Base-by-base conservation (phyloP, 2,329 filamentous ascomycete genomes). In the Celoporthe dispersa region DNA sequence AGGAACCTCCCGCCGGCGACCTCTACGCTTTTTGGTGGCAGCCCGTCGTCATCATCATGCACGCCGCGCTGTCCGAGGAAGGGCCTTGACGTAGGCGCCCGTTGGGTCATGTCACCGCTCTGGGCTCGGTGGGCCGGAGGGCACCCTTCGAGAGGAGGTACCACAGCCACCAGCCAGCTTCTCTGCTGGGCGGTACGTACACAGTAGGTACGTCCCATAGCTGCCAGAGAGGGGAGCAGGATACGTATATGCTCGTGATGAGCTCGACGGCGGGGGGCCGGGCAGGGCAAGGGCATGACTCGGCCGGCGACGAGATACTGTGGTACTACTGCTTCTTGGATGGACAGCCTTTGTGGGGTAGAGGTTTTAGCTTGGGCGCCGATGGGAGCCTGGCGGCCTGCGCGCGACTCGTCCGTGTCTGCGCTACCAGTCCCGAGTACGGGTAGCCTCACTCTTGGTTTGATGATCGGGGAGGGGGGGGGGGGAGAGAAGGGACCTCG, bases 221-320 rank as follows among this genome's bases (percentile, higher is more conserved):
- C n/a, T n/a, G n/a, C n/a, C n/a, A n/a, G n/a, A n/a, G n/a, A n/a
- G n/a, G n/a, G n/a, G n/a, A n/a, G n/a, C n/a, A n/a, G n/a, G n/a
- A n/a, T n/a, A n/a, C n/a, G n/a, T n/a, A n/a, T n/a, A 61, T 3
- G 39, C 28, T n/a, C 44, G 31, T 33, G 44, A 65, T 31, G 44
- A 53, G 28, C 41, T 25, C 41, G 62, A 28, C 16, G 62, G 53
- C 4, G 41, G 44, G 31, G 62, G n/a, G 35, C 12, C 4, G 16
- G 35, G 51, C 63, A 65, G 44, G 33, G 33, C 33, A 51, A n/a
- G n/a, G 25, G 22, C 33, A 51, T 65, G 63, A 65, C 63, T 65
- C 63, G 63, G 63, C 44, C 44, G 41, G 11, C 33, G 41, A 64
- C 12, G 53, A n/a, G 22, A 48, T 57, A 31, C 51, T 55, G 25